A percentile compares a stretch with the other conserved stretches of the same genome.
Evolutionary conservation across 805 yeast species (phyloP).

Genomic region (Lipomyces starkeyi): DNA sequence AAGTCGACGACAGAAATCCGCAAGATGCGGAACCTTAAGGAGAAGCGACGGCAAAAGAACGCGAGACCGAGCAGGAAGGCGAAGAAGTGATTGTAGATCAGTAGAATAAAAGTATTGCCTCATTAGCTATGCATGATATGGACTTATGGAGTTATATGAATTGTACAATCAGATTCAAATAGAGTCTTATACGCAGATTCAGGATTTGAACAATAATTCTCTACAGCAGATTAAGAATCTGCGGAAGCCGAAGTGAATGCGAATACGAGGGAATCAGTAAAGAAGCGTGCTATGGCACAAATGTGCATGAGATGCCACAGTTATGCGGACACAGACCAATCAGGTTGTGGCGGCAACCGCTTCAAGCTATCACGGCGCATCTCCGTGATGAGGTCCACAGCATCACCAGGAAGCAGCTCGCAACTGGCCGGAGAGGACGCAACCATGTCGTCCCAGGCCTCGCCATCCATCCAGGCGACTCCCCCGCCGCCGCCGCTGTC

Average conservation of each 20-base stretch:
- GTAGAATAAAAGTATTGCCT: background rate
- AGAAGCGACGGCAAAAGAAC: conserved; percentile 80
- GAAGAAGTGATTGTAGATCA: conserved; percentile 1
- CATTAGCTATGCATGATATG: background rate
- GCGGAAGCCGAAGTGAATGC: background rate
- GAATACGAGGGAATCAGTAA: background rate
- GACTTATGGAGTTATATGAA: background rate
- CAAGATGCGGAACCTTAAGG: conserved; percentile 71
- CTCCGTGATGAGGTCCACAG: background rate
- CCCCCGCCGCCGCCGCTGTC: conserved; percentile 10
- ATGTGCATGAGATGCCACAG: background rate
- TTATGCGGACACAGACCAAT: background rate
- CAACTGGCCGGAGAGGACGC: conserved; percentile 1
- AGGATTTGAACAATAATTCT: background rate
- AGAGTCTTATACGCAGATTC: background rate
- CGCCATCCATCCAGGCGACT: conserved; percentile 8
- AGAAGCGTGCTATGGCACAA: background rate
- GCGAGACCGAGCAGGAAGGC: conserved; percentile 70
- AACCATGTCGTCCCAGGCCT: conserved; percentile 11
- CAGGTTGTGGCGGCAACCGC: background rate
- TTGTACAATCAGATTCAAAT: background rate
- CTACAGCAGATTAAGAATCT: background rate
- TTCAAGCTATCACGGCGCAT: background rate
- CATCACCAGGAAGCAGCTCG: conserved; percentile 3
- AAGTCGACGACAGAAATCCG: conserved; percentile 76